These are phyloP conservation scores for Theileria equi DNA, from an alignment of 169 alveolate species.

Conservation along the genomic window DNA sequence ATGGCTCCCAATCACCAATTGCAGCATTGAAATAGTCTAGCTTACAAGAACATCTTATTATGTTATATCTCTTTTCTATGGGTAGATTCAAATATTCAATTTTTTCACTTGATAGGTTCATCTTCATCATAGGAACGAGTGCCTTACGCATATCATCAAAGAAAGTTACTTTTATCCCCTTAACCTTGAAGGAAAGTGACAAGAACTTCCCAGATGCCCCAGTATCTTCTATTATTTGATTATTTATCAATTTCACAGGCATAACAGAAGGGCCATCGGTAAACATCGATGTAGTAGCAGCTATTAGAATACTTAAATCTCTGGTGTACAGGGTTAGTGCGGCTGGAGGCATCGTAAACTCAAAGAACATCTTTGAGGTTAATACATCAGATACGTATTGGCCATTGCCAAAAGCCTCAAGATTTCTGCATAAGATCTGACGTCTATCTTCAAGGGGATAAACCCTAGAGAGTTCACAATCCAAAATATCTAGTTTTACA, in stretches of 20 bases:
- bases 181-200: constrained; percentile 62
- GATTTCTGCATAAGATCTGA: constrained; percentile 40
- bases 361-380: constrained; percentile 52
- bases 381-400: constrained; percentile 38
- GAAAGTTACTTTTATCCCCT: constrained; percentile 73
- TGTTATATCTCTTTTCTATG: constrained; percentile 51
- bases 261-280: constrained; percentile 57
- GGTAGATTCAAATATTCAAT: constrained; percentile 45
- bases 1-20: constrained; percentile 83
- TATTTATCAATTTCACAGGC: constrained; percentile 2
- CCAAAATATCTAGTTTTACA: constrained; percentile 40
- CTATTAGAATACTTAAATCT: constrained; percentile 45
- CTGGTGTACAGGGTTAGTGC: constrained; percentile 47
- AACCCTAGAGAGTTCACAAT: constrained; percentile 54
- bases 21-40: constrained; percentile 73
- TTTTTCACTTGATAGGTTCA: constrained; percentile 59
- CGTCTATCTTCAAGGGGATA: constrained; percentile 47
- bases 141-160: constrained; percentile 77
- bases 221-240: constrained; percentile 11
- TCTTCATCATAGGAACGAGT: constrained; percentile 77
- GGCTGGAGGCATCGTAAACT: constrained; percentile 48
- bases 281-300: constrained; percentile 37
- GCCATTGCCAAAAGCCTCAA: constrained; percentile 52
- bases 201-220: constrained; percentile 57
- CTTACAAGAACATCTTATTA: constrained; percentile 56